phyloP scores from a whole-genome alignment of 495 filamentous ascomycete species.

The Xylaria flabelliformis region DNA sequence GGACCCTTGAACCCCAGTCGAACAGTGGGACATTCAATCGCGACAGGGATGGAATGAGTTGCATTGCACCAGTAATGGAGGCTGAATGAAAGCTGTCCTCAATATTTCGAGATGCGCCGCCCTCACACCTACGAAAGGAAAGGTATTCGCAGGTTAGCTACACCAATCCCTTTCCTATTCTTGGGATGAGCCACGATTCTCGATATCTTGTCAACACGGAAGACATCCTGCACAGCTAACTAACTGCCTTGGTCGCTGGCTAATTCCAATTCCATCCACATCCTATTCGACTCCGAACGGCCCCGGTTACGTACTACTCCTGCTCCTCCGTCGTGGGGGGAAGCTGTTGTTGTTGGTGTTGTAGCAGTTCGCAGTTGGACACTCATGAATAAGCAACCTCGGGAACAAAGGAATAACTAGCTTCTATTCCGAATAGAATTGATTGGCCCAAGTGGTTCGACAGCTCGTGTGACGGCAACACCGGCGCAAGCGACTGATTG shows the following conservation, averaged over 20 bases:
- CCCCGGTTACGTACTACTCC: conserved; percentile 7
- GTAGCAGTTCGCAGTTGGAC: background rate
- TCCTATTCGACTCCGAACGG: background rate
- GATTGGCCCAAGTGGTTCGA: background rate
- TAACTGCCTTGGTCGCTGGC: background rate
- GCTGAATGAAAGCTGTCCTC: conserved; percentile 33
- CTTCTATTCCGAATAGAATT: background rate
- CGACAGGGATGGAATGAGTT: conserved; percentile 11
- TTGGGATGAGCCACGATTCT: background rate
- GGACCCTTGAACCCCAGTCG: conserved; percentile 11
- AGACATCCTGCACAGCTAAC: background rate
- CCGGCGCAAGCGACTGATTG: conserved; percentile 2
- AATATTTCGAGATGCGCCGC: conserved; percentile 1
- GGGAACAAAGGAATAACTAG: background rate
- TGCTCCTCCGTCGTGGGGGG: background rate
- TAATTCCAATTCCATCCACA: background rate
- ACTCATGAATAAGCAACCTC: background rate
- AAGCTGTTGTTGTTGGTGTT: background rate
- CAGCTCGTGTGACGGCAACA: conserved; percentile 11
- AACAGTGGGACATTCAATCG: background rate
- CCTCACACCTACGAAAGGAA: background rate
- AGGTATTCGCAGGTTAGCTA: background rate
- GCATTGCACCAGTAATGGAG: conserved; percentile 6
- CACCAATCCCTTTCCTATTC: background rate
- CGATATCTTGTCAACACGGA: background rate